Evolutionary conservation across 2,329 filamentous ascomycete genomes (phyloP).

Genomic region (Decorospora gaudefroyi): DNA sequence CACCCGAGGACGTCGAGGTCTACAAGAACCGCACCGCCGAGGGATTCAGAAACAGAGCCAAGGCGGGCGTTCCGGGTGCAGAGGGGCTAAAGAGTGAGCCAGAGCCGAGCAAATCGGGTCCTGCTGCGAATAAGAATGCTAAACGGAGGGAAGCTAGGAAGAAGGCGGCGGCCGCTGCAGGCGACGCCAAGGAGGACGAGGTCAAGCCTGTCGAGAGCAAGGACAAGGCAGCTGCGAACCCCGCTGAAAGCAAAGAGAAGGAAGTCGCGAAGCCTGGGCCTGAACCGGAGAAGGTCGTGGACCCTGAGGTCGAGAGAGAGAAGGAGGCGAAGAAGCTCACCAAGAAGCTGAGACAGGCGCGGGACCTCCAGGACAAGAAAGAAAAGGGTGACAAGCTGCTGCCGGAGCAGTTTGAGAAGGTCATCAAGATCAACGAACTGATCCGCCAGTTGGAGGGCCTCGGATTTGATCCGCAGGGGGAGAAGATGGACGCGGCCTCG

Average conservation of each 20-base stretch:
- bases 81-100: conserved; percentile 53
- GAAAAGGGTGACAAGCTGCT: conserved; percentile 80
- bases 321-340: conserved; percentile 90
- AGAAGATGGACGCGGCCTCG: conserved; percentile 57
- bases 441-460: conserved; percentile 83
- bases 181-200: conserved; percentile 57
- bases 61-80: conserved; percentile 74
- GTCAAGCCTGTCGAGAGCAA: conserved; percentile 38
- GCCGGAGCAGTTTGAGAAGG: conserved; percentile 95
- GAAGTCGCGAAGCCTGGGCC: conserved; percentile 26
- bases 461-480: conserved; percentile 80
- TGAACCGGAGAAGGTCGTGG: conserved; percentile 47
- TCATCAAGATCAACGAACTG: conserved; percentile 95
- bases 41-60: conserved; percentile 76
- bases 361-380: conserved; percentile 88
- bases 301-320: conserved; percentile 78
- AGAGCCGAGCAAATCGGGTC: conserved; percentile 57
- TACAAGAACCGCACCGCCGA: conserved; percentile 94
- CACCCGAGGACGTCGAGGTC: conserved; percentile 91
- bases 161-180: conserved; percentile 52
- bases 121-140: conserved; percentile 77
- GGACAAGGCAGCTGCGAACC: conserved; percentile 22
- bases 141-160: conserved; percentile 73
- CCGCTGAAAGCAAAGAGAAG: conserved; percentile 28
- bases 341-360: conserved; percentile 94